These are phyloP conservation scores for Rhizopogon roseolus DNA, from an alignment of 768 basidiomycete species.

Conservation along the genomic window DNA sequence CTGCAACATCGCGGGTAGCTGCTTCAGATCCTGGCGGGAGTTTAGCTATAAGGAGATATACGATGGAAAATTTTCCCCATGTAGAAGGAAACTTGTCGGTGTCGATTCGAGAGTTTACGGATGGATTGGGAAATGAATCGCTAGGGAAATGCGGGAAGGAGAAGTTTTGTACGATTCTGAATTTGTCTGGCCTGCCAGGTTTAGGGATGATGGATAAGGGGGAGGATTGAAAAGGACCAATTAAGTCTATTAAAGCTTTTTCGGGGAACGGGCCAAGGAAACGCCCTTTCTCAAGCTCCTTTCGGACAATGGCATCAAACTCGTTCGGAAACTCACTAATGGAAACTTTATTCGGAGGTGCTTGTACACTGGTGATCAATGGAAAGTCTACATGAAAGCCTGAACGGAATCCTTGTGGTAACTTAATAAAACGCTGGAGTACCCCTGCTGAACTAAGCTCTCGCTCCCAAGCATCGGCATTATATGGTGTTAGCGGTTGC, in stretches of 20 bases:
- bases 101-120: too few species aligned
- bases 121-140: conserved; percentile 23
- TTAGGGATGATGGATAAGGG: conserved; percentile 35
- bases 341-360: conserved; percentile 28
- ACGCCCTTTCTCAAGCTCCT: conserved; percentile 19
- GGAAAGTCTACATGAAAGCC: conserved; percentile 35
- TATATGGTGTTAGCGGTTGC: conserved; percentile 27
- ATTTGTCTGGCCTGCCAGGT: conserved; percentile 26
- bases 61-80: conserved; percentile 21
- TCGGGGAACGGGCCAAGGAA: conserved; percentile 30
- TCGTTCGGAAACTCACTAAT: background rate
- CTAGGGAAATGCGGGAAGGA: conserved; percentile 21
- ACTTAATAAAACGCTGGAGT: too few species aligned
- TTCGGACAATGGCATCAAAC: conserved; percentile 14
- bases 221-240: conserved; percentile 36
- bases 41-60: background rate
- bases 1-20: conserved; percentile 25
- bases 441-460: conserved; percentile 17
- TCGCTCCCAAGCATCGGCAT: conserved; percentile 27
- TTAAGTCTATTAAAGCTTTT: conserved; percentile 16
- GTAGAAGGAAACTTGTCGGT: conserved; percentile 34
- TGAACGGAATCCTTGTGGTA: conserved; percentile 13
- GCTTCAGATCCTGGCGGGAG: conserved; percentile 29
- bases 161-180: conserved; percentile 32
- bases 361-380: conserved; percentile 17